Evolutionary conservation across 345 rosid genomes (phyloP).

Genomic region (Diplotaxis tenuifolia): DNA sequence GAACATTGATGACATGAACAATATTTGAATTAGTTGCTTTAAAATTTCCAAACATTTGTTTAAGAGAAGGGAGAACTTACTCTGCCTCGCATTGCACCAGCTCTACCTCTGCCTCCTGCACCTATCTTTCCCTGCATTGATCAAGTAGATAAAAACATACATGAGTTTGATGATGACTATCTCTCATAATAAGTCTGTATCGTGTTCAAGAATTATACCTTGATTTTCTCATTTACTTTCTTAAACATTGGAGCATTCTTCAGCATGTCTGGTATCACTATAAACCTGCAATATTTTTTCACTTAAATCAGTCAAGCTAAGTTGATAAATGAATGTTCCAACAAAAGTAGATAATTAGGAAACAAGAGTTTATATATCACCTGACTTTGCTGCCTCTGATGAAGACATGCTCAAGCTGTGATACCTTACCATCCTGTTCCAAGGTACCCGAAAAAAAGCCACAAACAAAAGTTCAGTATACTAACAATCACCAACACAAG

Average conservation of each 20-base stretch:
- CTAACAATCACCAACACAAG: not conserved
- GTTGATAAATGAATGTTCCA: not conserved
- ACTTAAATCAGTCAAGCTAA: not conserved
- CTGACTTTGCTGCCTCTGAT: conserved; percentile 99
- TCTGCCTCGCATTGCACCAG: conserved; percentile 85
- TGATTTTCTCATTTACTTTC: conserved; percentile 73
- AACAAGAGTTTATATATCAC: conserved; percentile 36
- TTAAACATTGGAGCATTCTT: conserved; percentile 98
- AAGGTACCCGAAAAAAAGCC: not conserved
- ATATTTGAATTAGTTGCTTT: not conserved
- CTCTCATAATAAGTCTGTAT: not conserved
- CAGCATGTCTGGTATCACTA: conserved; percentile 98
- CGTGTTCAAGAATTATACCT: conserved; percentile 44
- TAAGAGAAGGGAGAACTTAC: conserved; percentile 44
- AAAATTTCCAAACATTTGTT: not conserved
- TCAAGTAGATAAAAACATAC: not conserved
- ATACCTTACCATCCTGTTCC: conserved; percentile 85
- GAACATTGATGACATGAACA: conserved; percentile 37
- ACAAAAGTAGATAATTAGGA: not conserved
- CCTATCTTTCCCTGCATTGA: conserved; percentile 83
- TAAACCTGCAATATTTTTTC: conserved; percentile 65
- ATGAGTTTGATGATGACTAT: not conserved
- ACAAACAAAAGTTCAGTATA: not conserved
- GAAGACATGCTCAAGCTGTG: conserved; percentile 97
- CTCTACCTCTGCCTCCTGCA: conserved; percentile 94